Conservation (phyloP, 345 rosid genomes). For the Salix udensis region DNA sequence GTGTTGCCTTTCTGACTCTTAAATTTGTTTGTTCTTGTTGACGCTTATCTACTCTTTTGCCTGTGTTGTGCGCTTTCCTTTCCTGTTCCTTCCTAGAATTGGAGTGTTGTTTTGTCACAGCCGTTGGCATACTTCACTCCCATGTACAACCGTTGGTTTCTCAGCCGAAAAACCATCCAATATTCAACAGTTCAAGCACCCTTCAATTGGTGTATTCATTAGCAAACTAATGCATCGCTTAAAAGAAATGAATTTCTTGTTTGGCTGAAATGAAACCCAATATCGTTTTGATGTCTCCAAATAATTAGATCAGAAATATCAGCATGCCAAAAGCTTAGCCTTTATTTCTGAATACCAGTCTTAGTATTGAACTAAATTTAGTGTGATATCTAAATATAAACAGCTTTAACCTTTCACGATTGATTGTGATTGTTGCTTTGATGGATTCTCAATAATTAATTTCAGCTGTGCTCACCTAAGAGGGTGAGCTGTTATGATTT, state of each 20-base stretch:
- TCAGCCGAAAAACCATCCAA: not conserved
- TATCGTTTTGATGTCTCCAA: no score
- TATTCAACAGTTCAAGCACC: not conserved
- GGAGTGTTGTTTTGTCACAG: not conserved
- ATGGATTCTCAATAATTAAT: not conserved
- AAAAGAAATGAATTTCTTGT: not conserved
- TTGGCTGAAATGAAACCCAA: not conserved
- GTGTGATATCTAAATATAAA: no score
- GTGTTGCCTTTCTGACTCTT: not conserved
- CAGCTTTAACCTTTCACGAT: conserved; percentile 55
- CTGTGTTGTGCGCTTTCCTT: not conserved
- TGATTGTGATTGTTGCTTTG: conserved; percentile 78
- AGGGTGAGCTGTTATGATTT: not conserved
- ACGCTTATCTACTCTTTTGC: not conserved
- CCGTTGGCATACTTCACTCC: not conserved
- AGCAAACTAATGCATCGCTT: no score
- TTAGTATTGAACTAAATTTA: no score
- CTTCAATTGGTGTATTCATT: not conserved
- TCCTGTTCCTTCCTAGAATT: not conserved
- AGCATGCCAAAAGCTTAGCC: no score
- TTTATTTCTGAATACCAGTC: no score
- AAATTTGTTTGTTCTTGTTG: not conserved
- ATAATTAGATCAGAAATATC: no score
- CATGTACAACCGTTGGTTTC: not conserved
- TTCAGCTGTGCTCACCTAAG: not conserved